phyloP scores from a whole-genome alignment of 2,329 filamentous ascomycete genomes.

The Pseudogymnoascus sp. region DNA sequence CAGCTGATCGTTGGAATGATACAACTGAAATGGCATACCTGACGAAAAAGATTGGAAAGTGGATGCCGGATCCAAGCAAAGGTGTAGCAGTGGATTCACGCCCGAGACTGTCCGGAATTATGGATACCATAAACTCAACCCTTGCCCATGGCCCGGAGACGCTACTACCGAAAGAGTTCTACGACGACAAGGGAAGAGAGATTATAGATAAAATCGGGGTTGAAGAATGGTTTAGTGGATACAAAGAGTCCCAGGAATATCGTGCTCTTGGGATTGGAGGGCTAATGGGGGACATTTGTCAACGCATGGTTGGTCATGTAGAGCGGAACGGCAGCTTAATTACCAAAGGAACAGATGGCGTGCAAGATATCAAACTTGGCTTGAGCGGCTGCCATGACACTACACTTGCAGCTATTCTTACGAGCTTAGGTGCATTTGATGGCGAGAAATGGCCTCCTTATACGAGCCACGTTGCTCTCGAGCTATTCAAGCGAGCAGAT shows the following conservation, averaged over 20 bases:
- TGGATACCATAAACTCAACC: constrained; percentile 89
- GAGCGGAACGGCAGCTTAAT: constrained; percentile 42
- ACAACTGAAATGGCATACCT: constrained; percentile 77
- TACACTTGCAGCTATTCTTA: constrained; percentile 71
- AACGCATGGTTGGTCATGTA: constrained; percentile 62
- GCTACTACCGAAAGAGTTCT: constrained; percentile 75
- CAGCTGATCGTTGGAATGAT: constrained; percentile 65
- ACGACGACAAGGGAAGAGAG: constrained; percentile 61
- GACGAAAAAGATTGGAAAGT: constrained; percentile 67
- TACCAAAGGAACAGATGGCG: constrained; percentile 36
- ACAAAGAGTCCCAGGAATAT: constrained; percentile 76
- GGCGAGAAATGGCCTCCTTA: constrained; percentile 78
- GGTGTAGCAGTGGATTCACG: constrained; percentile 74
- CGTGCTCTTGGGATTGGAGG: constrained; percentile 80
- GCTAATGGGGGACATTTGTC: constrained; percentile 74
- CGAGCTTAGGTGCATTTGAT: constrained; percentile 71
- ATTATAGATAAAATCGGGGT: constrained; percentile 67
- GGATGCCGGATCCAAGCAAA: constrained; percentile 66
- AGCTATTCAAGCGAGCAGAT: constrained; percentile 63
- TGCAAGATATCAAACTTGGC: constrained; percentile 58
- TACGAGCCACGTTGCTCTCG: constrained; percentile 83
- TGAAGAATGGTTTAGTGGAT: constrained; percentile 91
- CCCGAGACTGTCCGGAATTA: constrained; percentile 78
- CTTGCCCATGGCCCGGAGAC: constrained; percentile 76
- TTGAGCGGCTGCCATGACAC: constrained; percentile 90